A percentile compares a stretch with the other conserved stretches of the same genome.
Evolutionary conservation across 2,329 filamentous ascomycete species (phyloP).

Genomic region (Aspergillus brasiliensis): DNA sequence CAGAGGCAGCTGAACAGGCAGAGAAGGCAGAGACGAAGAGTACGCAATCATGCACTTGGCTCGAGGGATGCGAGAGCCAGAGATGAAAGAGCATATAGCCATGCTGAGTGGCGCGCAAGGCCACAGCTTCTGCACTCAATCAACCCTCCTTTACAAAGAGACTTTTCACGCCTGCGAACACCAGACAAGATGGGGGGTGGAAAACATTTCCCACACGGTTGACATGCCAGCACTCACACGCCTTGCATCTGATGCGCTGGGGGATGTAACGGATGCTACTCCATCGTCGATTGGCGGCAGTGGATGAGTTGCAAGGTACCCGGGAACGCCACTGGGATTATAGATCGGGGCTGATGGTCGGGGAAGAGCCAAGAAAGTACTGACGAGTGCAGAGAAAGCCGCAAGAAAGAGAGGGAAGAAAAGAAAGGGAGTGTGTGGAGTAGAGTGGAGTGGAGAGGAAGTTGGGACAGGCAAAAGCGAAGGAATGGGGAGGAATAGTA

Average conservation of each 20-base stretch:
- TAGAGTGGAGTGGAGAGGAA: background rate
- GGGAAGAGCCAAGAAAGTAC: background rate
- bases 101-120: background rate
- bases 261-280: background rate
- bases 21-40: background rate
- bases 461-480: background rate
- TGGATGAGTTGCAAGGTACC: background rate
- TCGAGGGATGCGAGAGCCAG: background rate
- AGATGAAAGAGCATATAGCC: background rate
- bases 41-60: conserved; percentile 8
- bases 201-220: background rate
- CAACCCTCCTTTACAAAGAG: background rate
- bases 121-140: background rate
- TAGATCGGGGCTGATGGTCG: background rate
- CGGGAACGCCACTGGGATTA: background rate
- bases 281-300: background rate
- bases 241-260: background rate
- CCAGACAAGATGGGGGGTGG: background rate
- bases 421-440: background rate
- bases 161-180: background rate
- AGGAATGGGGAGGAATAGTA: background rate
- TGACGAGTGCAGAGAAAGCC: background rate
- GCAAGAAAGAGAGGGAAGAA: background rate
- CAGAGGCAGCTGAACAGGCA: background rate
- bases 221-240: background rate